phyloP scores from a whole-genome alignment of 257 asterid genomes.

The Primulina eburnea region DNA sequence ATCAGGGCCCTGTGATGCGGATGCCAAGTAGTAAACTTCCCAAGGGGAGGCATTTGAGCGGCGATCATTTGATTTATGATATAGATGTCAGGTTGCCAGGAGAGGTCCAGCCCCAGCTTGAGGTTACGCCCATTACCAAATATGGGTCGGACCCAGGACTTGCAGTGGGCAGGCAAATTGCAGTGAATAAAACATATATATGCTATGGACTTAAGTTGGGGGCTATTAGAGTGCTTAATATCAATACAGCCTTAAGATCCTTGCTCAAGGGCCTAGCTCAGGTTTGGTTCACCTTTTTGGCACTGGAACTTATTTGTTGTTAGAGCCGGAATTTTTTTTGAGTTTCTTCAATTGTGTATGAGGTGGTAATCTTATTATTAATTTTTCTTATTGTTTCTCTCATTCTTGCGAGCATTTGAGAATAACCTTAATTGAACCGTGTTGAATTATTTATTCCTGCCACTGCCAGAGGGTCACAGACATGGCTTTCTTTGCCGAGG shows the following conservation, averaged over 20 bases:
- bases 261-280: constrained; percentile 89
- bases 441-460: constrained; percentile 2
- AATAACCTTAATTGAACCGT: constrained; percentile 20
- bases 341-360: background rate
- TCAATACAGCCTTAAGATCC: constrained; percentile 89
- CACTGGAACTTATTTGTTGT: background rate
- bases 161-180: constrained; percentile 89
- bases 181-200: constrained; percentile 86
- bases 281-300: constrained; percentile 38
- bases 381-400: background rate
- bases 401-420: constrained; percentile 3
- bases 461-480: constrained; percentile 94
- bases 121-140: constrained; percentile 97
- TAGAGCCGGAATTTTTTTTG: background rate
- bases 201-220: constrained; percentile 94
- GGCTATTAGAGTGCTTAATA: constrained; percentile 84
- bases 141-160: constrained; percentile 94
- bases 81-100: constrained; percentile 74
- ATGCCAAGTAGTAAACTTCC: constrained; percentile 92
- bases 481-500: constrained; percentile 99
- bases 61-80: constrained; percentile 65
- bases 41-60: constrained; percentile 81
- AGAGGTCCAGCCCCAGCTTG: constrained; percentile 98
- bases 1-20: constrained; percentile 57
- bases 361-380: background rate